phyloP scores from a whole-genome alignment of 2,329 filamentous ascomycete genomes.

The Fusarium pseudoanthophilum region DNA sequence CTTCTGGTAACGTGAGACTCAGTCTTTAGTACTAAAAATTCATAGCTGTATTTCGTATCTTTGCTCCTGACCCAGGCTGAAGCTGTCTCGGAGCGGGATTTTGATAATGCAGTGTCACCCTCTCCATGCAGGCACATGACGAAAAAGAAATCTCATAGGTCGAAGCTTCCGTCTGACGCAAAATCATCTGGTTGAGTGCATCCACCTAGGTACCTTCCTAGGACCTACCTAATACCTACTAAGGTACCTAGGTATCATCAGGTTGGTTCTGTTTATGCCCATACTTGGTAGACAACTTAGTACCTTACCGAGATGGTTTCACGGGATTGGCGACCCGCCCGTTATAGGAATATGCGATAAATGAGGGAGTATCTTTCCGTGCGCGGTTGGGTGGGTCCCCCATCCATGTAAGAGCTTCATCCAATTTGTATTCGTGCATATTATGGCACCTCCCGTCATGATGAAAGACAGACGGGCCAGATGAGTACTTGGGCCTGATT shows the following conservation, averaged over 20 bases:
- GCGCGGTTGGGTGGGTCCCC: background rate
- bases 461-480: constrained; percentile 8
- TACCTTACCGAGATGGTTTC: background rate
- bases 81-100: background rate
- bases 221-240: no score
- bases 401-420: background rate
- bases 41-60: background rate
- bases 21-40: background rate
- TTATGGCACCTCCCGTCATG: background rate
- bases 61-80: background rate
- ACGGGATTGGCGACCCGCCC: background rate
- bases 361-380: background rate
- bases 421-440: constrained; percentile 1
- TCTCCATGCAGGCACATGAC: background rate
- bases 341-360: constrained; percentile 28
- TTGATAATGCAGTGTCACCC: background rate
- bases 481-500: background rate
- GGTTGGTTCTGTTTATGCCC: background rate
- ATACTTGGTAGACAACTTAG: background rate
- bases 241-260: background rate
- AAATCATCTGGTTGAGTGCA: background rate
- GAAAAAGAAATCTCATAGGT: background rate
- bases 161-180: background rate
- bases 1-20: background rate
- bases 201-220: background rate